These are phyloP conservation scores for Kodamaea neixiangensis DNA, from an alignment of 805 yeast species.

Conservation along the genomic window DNA sequence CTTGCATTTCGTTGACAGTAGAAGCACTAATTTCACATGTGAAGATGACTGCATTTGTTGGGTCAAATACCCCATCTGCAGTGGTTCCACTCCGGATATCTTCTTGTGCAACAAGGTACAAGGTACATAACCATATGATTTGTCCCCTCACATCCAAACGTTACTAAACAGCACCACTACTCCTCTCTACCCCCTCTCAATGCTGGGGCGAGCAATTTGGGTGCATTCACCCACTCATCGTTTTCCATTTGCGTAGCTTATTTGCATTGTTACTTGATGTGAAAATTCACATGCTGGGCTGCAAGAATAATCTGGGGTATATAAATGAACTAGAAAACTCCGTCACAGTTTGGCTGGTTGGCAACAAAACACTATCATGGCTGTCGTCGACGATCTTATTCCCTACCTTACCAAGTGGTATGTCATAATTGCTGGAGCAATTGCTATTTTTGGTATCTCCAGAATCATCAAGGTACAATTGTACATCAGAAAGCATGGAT, in stretches of 20 bases:
- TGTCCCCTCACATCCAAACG: background rate
- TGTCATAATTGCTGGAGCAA: constrained; percentile 12
- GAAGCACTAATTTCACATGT: background rate
- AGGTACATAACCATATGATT: background rate
- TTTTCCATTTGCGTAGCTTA: background rate
- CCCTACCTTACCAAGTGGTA: constrained; percentile 14
- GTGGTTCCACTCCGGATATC: background rate
- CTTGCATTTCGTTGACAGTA: background rate
- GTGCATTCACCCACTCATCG: background rate
- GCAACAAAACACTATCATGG: background rate
- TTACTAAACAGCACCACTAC: background rate
- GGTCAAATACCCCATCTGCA: background rate
- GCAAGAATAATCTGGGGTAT: background rate
- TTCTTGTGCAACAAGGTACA: background rate
- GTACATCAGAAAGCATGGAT: constrained; percentile 16
- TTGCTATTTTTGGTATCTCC: constrained; percentile 9
- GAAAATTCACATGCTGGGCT: background rate
- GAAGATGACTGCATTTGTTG: background rate
- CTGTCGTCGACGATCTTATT: constrained; percentile 4
- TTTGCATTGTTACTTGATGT: background rate
- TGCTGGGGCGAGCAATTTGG: background rate
- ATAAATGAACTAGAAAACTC: background rate
- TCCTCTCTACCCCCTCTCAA: background rate
- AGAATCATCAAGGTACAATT: constrained; percentile 6
- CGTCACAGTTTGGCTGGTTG: background rate